Percentiles rank a stretch among this genome's conserved stretches.
Conservation (phyloP, 352 stramenopile species). For the Phytophthora pseudosyringae region DNA sequence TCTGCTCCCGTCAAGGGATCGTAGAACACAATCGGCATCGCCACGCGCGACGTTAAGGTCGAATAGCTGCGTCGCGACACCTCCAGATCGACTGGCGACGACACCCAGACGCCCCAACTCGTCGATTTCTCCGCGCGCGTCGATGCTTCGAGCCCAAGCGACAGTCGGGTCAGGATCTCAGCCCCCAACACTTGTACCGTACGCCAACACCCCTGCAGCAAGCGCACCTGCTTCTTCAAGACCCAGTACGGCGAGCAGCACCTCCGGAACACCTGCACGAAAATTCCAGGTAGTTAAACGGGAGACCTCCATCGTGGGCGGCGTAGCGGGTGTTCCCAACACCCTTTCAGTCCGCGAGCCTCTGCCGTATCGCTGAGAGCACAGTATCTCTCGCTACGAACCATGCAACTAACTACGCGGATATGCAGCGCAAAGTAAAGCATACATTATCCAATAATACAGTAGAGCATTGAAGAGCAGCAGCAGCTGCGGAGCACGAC, state of each 20-base stretch:
- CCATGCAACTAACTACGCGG: conserved; percentile 18
- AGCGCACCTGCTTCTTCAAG: conserved; percentile 20
- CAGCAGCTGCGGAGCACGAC: conserved; percentile 22
- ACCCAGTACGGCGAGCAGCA: conserved; percentile 18
- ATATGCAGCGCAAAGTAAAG: conserved; percentile 39
- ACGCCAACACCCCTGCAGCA: conserved; percentile 1
- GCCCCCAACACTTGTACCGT: conserved; percentile 2
- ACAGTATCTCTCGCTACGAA: background rate
- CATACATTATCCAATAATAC: conserved; percentile 48
- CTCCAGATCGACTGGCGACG: conserved; percentile 15
- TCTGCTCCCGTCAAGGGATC: conserved; percentile 10
- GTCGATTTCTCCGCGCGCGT: conserved; percentile 48
- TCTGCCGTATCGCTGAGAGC: conserved; percentile 60
- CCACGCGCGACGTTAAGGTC: conserved; percentile 9
- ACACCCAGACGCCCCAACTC: conserved; percentile 45
- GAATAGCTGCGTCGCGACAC: conserved; percentile 8
- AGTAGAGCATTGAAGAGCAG: conserved; percentile 35
- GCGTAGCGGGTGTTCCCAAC: conserved; percentile 53
- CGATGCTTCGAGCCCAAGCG: conserved; percentile 25
- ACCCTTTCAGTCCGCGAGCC: conserved; percentile 48
- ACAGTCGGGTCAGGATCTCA: background rate
- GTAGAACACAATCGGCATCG: conserved; percentile 28
- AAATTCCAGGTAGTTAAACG: conserved; percentile 65
- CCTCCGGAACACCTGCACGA: conserved; percentile 15
- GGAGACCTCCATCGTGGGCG: conserved; percentile 34